Evolutionary conservation across 164 flowering plant genomes (phyloP), one percentile per base, ranked within the genome.

Genomic region (Aristolochia contorta): DNA sequence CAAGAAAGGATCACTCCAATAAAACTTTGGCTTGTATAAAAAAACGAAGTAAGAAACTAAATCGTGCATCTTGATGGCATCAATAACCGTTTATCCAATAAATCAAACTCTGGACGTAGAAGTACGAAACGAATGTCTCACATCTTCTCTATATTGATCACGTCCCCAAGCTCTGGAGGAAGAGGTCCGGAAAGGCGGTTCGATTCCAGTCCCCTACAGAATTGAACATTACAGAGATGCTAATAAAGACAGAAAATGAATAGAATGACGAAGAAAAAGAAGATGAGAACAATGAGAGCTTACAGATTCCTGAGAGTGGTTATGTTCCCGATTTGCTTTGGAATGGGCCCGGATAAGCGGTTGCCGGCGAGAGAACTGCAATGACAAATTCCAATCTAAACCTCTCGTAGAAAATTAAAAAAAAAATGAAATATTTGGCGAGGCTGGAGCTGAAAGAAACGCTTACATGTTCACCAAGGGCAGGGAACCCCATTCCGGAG

Each of bases 401-500:
- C 7, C 33, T 3, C 33, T 47, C 15, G 54, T 5, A 61, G 51
- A 50, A 41, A 54, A 41, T n/a, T n/a, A n/a, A n/a, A 15, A 18
- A 41, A 51, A 56, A 43, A 48, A 45, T 45, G 19, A 21, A 54
- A 51, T 37, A 43, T 25, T 45, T 49, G 64, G 43, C 50, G 22
- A n/a, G 30, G 51, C 16, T 46, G 20, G 16, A 25, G 14, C 16
- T 45, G 58, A 43, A 2, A 41, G 56, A 19, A 60, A 46, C 19
- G 20, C 82, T 72, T 64, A 87, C 95, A 90, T 63, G 16, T 20
- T 72, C 14, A 63, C 71, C 65, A 86, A 53, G 33, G 78, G 70
- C 69, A 71, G 45, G 20, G 85, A 64, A 58, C 73, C 83, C 95
- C 93, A 91, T 72, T 78, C 78, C 4, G 18, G 43, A n/a, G 95